phyloP scores from a whole-genome alignment of 148 eudicot genomes.

The Rhododendron vialii region DNA sequence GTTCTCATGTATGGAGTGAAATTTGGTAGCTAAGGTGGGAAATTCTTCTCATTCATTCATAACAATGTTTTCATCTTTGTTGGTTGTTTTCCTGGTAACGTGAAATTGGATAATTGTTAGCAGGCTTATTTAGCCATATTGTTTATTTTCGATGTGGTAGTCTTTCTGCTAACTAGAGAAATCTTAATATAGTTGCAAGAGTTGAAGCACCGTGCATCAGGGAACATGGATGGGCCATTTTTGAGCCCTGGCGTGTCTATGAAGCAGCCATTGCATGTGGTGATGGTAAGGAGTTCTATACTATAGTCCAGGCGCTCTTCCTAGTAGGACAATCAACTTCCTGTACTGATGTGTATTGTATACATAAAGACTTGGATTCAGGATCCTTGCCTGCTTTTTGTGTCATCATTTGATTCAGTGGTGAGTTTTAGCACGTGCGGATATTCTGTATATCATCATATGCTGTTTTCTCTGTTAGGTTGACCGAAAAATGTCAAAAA shows the following conservation, averaged over 20 bases:
- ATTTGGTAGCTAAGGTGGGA: background rate
- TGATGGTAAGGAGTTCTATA: slow-evolving; percentile 64
- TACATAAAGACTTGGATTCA: background rate
- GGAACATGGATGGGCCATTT: slow-evolving; percentile 64
- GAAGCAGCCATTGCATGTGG: slow-evolving; percentile 96
- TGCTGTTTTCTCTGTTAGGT: slow-evolving; percentile 46
- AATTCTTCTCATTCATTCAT: background rate
- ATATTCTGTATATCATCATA: background rate
- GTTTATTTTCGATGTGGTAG: background rate
- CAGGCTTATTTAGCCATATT: background rate
- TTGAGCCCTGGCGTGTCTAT: slow-evolving; percentile 80
- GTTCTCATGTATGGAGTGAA: background rate
- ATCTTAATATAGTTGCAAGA: slow-evolving; percentile 68
- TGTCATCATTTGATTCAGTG: background rate
- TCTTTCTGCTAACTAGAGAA: slow-evolving; percentile 4
- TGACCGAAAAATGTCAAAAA: slow-evolving; percentile 67
- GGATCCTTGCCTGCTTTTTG: background rate
- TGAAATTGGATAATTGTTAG: background rate
- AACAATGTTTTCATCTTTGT: background rate
- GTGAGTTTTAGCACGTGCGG: background rate
- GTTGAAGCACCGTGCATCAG: slow-evolving; percentile 81
- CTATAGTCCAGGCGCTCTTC: background rate
- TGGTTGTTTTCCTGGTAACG: background rate
- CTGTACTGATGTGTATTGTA: background rate
- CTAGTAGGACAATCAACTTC: background rate